Conservation (phyloP, 371 early-diverging fungal species). For the Mucor racemosus region DNA sequence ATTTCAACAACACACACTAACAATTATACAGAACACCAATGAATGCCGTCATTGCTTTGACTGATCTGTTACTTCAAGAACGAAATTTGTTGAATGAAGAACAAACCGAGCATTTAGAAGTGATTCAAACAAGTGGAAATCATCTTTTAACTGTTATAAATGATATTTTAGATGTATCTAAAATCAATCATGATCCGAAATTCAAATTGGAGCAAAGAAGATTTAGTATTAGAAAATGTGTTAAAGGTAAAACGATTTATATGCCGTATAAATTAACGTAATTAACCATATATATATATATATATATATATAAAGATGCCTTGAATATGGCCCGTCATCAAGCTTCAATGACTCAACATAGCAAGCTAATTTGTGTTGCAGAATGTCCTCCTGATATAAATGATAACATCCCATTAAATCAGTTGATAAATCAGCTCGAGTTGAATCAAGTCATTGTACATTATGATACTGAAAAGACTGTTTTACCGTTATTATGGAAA, state of each 20-base stretch:
- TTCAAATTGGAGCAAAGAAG: constrained; percentile 60
- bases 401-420: constrained; percentile 49
- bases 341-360: constrained; percentile 46
- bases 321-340: constrained; percentile 59
- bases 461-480: constrained; percentile 35
- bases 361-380: constrained; percentile 48
- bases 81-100: constrained; percentile 53
- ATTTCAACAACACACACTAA: not conserved
- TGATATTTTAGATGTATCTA: constrained; percentile 64
- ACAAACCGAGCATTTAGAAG: constrained; percentile 61
- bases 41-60: constrained; percentile 68
- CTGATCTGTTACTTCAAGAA: constrained; percentile 59
- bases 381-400: constrained; percentile 60
- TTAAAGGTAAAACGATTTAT: constrained; percentile 50
- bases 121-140: constrained; percentile 66
- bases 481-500: constrained; percentile 59
- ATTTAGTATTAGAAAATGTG: constrained; percentile 61
- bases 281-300: no score
- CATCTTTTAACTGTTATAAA: constrained; percentile 65
- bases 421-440: constrained; percentile 34
- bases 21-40: constrained; percentile 54
- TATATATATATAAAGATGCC: constrained; percentile 35
- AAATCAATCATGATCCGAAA: constrained; percentile 65
- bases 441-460: not conserved
- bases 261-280: not conserved